phyloP scores from a whole-genome alignment of 139 green algal genomes.

The Chlamydomonas sp. region DNA sequence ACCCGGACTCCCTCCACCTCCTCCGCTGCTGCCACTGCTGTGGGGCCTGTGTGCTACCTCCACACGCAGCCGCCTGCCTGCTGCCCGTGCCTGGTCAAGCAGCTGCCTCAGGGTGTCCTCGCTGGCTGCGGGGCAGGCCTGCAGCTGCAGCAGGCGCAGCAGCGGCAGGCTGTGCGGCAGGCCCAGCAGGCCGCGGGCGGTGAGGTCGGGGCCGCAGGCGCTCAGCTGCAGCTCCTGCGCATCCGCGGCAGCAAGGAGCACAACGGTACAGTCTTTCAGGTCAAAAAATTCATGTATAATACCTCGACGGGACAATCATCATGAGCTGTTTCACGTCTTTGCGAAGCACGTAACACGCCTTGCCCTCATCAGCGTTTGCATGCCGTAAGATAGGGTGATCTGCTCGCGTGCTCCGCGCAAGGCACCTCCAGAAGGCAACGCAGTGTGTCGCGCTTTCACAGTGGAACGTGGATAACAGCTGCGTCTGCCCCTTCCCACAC shows the following conservation, averaged over 20 bases:
- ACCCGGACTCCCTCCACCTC: not conserved
- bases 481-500: too few species aligned
- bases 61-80: not conserved
- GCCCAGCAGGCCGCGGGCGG: not conserved
- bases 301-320: too few species aligned
- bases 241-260: not conserved
- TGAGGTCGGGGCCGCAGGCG: conserved; percentile 14
- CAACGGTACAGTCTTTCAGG: too few species aligned
- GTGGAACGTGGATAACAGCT: too few species aligned
- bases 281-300: not conserved
- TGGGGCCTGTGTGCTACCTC: not conserved
- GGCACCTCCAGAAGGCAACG: too few species aligned
- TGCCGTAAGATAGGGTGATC: too few species aligned
- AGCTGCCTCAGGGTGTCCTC: conserved; percentile 4
- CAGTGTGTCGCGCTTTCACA: too few species aligned
- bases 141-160: conserved; percentile 18
- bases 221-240: conserved; percentile 16
- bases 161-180: not conserved
- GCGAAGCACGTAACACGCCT: too few species aligned
- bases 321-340: too few species aligned
- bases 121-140: not conserved
- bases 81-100: not conserved
- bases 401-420: too few species aligned
- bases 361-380: too few species aligned
- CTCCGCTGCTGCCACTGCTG: not conserved